phyloP scores from a whole-genome alignment of 495 filamentous ascomycete species.

The Hypoxylon lenormandii region DNA sequence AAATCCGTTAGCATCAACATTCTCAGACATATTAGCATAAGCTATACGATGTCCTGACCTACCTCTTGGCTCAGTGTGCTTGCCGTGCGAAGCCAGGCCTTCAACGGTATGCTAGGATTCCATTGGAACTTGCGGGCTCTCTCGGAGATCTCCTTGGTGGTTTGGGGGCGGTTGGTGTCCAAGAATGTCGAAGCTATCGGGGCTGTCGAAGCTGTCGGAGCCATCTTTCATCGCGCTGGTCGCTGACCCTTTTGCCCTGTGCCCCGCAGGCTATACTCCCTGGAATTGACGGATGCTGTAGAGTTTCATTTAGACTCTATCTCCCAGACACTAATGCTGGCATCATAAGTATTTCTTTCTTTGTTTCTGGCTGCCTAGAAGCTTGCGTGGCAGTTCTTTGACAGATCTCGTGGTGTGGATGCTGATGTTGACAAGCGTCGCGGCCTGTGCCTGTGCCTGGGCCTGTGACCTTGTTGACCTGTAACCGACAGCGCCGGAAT shows the following conservation, averaged over 20 bases:
- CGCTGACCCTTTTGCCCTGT: neutral
- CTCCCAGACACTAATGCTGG: constrained; percentile 2
- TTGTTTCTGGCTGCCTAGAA: constrained; percentile 29
- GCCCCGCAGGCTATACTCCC: constrained; percentile 6
- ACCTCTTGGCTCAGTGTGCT: constrained; percentile 84
- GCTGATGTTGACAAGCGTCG: constrained; percentile 13
- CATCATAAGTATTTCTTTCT: constrained; percentile 9
- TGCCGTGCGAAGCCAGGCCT: constrained; percentile 84
- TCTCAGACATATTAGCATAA: too few relatives aligned
- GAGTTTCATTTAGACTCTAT: constrained; percentile 30
- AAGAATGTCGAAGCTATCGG: neutral
- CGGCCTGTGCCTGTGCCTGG: too few relatives aligned
- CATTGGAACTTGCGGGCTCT: constrained; percentile 82
- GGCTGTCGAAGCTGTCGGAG: constrained; percentile 9
- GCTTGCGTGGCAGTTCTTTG: neutral
- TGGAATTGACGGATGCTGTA: neutral
- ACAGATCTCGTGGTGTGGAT: constrained; percentile 2
- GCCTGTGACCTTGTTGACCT: constrained; percentile 12
- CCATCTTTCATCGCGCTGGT: constrained; percentile 30
- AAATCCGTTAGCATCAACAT: constrained; percentile 9
- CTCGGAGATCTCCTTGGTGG: constrained; percentile 75
- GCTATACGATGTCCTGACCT: constrained; percentile 13
- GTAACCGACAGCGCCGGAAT: neutral
- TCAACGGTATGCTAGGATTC: constrained; percentile 75
- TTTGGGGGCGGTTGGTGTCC: constrained; percentile 66